A percentile compares a stretch with the other conserved stretches of the same genome.
phyloP scores from a whole-genome alignment of 169 alveolate genomes.

The Eimeria necatrix region DNA sequence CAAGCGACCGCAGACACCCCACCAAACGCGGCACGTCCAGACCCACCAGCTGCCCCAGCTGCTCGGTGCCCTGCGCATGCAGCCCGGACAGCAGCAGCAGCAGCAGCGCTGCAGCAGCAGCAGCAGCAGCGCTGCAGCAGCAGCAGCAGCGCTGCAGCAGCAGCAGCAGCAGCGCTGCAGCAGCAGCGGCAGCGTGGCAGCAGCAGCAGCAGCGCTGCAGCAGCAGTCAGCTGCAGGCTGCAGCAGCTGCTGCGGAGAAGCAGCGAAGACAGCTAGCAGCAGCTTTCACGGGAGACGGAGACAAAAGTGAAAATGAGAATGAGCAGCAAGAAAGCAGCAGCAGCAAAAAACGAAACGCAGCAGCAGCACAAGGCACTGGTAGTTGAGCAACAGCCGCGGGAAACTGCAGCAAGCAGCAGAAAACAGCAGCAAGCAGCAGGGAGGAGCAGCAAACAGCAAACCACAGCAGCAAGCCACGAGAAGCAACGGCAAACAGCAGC shows the following conservation, averaged over 20 bases:
- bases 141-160: not conserved
- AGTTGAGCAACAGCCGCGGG: too few relatives aligned
- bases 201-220: not conserved
- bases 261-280: too few relatives aligned
- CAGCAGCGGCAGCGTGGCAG: not conserved
- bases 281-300: too few relatives aligned
- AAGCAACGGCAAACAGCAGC: not conserved
- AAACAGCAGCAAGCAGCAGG: too few relatives aligned
- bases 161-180: not conserved
- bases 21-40: not conserved
- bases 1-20: not conserved
- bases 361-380: too few relatives aligned
- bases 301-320: not conserved
- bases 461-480: too few relatives aligned
- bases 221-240: not conserved
- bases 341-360: too few relatives aligned
- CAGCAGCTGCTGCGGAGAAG: too few relatives aligned
- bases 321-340: too few relatives aligned
- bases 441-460: too few relatives aligned
- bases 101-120: not conserved
- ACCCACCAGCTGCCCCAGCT: constrained; percentile 30
- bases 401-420: too few relatives aligned
- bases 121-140: not conserved
- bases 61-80: not conserved
- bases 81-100: not conserved